Evolutionary conservation across 2,329 filamentous ascomycete genomes (phyloP).

Genomic region (Fusarium begoniae): DNA sequence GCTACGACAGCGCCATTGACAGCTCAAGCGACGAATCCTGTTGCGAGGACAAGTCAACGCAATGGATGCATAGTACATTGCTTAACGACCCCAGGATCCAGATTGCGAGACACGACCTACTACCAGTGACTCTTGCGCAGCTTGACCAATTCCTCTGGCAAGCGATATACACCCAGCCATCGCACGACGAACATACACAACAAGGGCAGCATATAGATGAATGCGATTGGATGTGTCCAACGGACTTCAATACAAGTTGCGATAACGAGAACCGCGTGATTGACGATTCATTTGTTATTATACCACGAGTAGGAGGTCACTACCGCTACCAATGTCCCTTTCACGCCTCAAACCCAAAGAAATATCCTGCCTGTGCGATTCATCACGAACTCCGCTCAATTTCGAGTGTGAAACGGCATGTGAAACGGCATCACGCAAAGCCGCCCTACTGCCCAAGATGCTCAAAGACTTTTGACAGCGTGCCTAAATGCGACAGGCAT

Average conservation of each 20-base stretch:
- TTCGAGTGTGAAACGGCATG: accelerated
- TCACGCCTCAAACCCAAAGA: accelerated
- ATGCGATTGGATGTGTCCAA: neutral
- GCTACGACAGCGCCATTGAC: neutral
- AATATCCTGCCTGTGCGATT: neutral
- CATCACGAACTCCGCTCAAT: accelerated
- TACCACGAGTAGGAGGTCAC: accelerated
- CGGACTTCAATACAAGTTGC: too few species aligned
- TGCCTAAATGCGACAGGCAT: neutral
- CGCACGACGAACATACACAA: neutral
- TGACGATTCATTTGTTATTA: neutral
- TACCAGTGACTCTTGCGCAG: accelerated
- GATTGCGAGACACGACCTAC: neutral
- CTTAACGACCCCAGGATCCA: accelerated
- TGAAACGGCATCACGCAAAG: accelerated
- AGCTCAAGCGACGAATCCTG: neutral
- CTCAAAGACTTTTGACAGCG: neutral
- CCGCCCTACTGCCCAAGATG: neutral
- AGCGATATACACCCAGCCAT: accelerated
- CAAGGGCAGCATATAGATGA: too few species aligned
- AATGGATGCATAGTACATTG: accelerated
- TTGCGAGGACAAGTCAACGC: neutral
- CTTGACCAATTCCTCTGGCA: accelerated
- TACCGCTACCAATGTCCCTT: accelerated
- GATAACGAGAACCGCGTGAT: too few species aligned